Percentiles rank a stretch among this genome's conserved stretches.
phyloP scores from a whole-genome alignment of 2,329 filamentous ascomycete genomes.

The Xylariaceae sp. region DNA sequence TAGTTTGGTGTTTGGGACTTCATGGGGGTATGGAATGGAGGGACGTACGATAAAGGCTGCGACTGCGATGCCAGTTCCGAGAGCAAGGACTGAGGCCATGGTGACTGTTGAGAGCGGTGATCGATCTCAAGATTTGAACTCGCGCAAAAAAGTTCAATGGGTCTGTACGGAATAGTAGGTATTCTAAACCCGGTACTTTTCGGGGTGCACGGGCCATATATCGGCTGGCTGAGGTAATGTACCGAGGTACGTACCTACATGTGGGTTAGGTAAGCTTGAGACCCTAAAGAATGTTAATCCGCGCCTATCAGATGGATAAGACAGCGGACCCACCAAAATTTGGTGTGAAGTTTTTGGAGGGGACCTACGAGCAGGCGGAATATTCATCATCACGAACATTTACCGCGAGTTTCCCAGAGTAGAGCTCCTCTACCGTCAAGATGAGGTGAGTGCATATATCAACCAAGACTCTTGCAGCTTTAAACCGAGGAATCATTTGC shows the following conservation, averaged over 20 bases:
- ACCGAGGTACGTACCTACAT: no score
- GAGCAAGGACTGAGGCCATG: conserved; percentile 61
- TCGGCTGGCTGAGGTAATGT: no score
- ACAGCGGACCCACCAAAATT: conserved; percentile 16
- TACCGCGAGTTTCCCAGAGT: conserved; percentile 6
- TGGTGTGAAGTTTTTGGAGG: conserved; percentile 27
- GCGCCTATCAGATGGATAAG: conserved; percentile 15
- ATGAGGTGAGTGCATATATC: conserved; percentile 33
- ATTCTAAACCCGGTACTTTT: not conserved
- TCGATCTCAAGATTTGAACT: conserved; percentile 3
- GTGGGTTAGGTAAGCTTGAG: no score
- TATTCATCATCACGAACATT: conserved; percentile 4
- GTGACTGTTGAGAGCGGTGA: conserved; percentile 5
- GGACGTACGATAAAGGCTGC: conserved; percentile 53
- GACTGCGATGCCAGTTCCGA: conserved; percentile 52
- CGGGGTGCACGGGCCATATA: conserved; percentile 1
- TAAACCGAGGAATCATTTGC: not conserved
- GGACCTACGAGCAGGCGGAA: conserved; percentile 10
- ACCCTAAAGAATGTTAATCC: conserved; percentile 16
- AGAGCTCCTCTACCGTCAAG: conserved; percentile 20
- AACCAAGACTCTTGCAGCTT: not conserved
- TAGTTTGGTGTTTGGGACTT: not conserved
- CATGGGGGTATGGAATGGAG: not conserved
- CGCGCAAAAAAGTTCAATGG: not conserved
- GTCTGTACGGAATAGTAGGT: no score